Evolutionary conservation across 441 rosid species (phyloP), one percentile per base, ranked within the genome.

Genomic region (Lepidium campestre): DNA sequence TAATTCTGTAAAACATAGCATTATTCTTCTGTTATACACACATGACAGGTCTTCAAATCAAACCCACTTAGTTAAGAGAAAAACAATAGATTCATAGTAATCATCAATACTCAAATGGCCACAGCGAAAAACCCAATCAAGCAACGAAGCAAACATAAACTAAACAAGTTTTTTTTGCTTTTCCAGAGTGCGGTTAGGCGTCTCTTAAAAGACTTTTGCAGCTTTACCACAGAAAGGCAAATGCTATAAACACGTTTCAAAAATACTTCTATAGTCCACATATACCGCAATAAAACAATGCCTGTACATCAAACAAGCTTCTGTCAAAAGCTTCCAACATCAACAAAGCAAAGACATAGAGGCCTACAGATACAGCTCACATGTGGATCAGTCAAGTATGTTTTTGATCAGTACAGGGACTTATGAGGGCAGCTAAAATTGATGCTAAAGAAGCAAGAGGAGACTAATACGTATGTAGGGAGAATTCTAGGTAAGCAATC

Each of bases 401-500:
- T 71, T 46, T 71, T 63, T 71, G 70, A 71, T 71, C 75, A 72
- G 36, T 32, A 48, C 76, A 72, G 41, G 41, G 29, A 41, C 34
- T 22, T 22, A 57, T 4, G 61, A 72, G 71, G 54, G 76, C 55
- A 57, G 34, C 71, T 49, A 65, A 29, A 29, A 40, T 0, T 23
- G 55, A 57, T 57, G 71, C 41, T 36, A 56, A 64, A 48, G 15
- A 20, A 44, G 57, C 19, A 57, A 36, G 22, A 72, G 54, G 71
- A 72, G 71, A 64, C 61, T 9, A 71, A 9, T 29, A 29, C 34
- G 13, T 22, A 40, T 72, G 22, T 72, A 25, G 76, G 76, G 76
- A 72, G 76, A 72, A 66, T 52, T 72, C 76, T 72, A 72, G 76
- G 32, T 72, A 34, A 49, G 6, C 72, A 65, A 58, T 66, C 76